Evolutionary conservation across 192 early-diverging fungal species (phyloP).

Genomic region (Entomortierella chlamydospora): DNA sequence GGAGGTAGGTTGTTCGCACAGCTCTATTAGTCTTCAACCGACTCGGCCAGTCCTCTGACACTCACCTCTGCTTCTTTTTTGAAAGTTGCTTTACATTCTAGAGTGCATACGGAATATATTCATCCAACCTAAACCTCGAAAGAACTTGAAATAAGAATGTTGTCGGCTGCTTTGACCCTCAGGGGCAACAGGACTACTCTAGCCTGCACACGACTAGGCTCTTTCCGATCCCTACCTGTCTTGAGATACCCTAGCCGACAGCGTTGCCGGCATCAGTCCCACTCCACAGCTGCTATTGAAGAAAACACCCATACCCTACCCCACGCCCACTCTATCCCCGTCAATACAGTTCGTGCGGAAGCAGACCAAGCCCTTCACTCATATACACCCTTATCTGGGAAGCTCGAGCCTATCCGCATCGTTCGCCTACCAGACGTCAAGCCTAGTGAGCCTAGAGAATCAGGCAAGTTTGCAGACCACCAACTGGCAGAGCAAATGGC

Average conservation of each 20-base stretch:
- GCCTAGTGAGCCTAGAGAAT: slow-evolving; percentile 24
- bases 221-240: slow-evolving; percentile 2
- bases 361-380: slow-evolving; percentile 32
- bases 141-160: slow-evolving; percentile 8
- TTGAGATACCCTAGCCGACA: background rate
- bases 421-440: slow-evolving; percentile 40
- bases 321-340: slow-evolving; percentile 5
- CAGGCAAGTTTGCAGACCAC: slow-evolving; percentile 47
- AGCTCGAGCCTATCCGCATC: slow-evolving; percentile 42
- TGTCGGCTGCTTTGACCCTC: slow-evolving; percentile 44
- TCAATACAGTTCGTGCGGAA: slow-evolving; percentile 2
- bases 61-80: no score
- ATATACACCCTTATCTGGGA: slow-evolving; percentile 20
- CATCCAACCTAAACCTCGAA: background rate
- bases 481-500: slow-evolving; percentile 79
- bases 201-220: slow-evolving; percentile 9
- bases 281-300: slow-evolving; percentile 41
- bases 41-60: background rate
- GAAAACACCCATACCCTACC: slow-evolving; percentile 6
- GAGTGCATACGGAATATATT: background rate
- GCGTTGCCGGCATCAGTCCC: slow-evolving; percentile 1
- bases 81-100: background rate
- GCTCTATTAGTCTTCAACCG: background rate
- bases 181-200: slow-evolving; percentile 31
- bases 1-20: background rate